Evolutionary conservation across 2,329 filamentous ascomycete species (phyloP).

Genomic region (Penicillium concentricum): DNA sequence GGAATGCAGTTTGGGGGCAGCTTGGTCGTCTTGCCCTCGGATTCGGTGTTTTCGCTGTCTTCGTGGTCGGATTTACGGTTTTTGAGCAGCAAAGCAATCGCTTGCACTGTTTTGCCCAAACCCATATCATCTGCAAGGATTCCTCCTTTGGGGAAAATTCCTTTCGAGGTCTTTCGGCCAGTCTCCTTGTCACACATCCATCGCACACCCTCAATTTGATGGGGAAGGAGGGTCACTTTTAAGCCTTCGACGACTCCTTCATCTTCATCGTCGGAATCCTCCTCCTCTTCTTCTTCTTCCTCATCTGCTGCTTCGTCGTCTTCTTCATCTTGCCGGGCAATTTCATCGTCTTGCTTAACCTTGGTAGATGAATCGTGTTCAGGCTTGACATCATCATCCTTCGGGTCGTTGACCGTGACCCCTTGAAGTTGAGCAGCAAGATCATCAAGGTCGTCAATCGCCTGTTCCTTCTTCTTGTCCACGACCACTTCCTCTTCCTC

Average conservation of each 20-base stretch:
- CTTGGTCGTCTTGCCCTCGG: constrained; percentile 55
- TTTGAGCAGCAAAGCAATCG: constrained; percentile 80
- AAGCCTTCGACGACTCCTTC: constrained; percentile 74
- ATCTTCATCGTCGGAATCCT: constrained; percentile 54
- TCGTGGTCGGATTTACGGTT: constrained; percentile 68
- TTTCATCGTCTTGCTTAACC: constrained; percentile 56
- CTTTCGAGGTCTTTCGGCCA: constrained; percentile 76
- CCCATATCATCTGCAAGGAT: constrained; percentile 97
- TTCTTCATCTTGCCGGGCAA: constrained; percentile 33
- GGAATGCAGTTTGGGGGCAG: constrained; percentile 69
- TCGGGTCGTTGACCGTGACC: constrained; percentile 40
- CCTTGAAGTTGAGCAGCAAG: constrained; percentile 45
- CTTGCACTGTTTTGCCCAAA: constrained; percentile 92
- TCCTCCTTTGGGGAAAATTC: constrained; percentile 79
- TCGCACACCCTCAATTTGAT: constrained; percentile 88
- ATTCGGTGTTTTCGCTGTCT: constrained; percentile 32
- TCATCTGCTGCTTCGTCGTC: constrained; percentile 38
- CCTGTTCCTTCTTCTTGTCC: constrained; percentile 20
- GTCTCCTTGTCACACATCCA: constrained; percentile 96
- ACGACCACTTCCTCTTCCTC: background rate
- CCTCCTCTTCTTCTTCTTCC: constrained; percentile 36
- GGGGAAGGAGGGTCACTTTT: constrained; percentile 82
- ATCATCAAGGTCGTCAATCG: constrained; percentile 39
- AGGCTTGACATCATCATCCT: constrained; percentile 29
- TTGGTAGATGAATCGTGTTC: constrained; percentile 54